Evolutionary conservation across 2,329 filamentous ascomycete genomes (phyloP).

Genomic region (Cyphellophora attinorum): DNA sequence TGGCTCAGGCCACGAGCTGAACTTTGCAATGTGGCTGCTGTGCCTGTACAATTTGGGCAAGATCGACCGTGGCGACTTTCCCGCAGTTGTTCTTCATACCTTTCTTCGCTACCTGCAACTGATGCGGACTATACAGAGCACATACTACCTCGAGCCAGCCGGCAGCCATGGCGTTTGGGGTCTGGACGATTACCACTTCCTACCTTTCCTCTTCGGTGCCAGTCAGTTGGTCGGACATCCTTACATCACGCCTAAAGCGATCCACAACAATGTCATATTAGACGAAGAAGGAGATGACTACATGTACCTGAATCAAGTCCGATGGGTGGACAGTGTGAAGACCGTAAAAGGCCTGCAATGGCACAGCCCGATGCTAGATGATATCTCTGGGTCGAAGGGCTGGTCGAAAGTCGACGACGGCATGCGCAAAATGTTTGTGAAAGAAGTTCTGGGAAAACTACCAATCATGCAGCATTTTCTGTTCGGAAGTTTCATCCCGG

Average conservation of each 20-base stretch:
- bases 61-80: constrained; percentile 58
- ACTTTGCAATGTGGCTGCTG: constrained; percentile 95
- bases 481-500: constrained; percentile 77
- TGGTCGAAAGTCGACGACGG: constrained; percentile 91
- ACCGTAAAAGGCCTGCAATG: constrained; percentile 88
- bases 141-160: constrained; percentile 94
- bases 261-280: constrained; percentile 78
- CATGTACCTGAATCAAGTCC: constrained; percentile 84
- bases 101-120: constrained; percentile 75
- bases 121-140: constrained; percentile 80
- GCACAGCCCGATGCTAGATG: constrained; percentile 97
- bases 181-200: constrained; percentile 92
- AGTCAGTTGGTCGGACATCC: constrained; percentile 79
- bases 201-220: constrained; percentile 90
- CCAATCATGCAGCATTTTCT: constrained; percentile 99
- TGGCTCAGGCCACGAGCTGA: constrained; percentile 92
- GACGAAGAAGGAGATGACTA: constrained; percentile 80
- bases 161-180: constrained; percentile 98
- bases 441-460: constrained; percentile 83
- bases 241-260: constrained; percentile 67
- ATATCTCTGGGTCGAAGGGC: constrained; percentile 80
- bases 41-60: constrained; percentile 73
- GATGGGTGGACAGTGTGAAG: constrained; percentile 93
- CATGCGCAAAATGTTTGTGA: constrained; percentile 94
- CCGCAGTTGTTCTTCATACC: constrained; percentile 62